phyloP scores from a whole-genome alignment of 805 yeast species.

The Saccharomyces mikatae region DNA sequence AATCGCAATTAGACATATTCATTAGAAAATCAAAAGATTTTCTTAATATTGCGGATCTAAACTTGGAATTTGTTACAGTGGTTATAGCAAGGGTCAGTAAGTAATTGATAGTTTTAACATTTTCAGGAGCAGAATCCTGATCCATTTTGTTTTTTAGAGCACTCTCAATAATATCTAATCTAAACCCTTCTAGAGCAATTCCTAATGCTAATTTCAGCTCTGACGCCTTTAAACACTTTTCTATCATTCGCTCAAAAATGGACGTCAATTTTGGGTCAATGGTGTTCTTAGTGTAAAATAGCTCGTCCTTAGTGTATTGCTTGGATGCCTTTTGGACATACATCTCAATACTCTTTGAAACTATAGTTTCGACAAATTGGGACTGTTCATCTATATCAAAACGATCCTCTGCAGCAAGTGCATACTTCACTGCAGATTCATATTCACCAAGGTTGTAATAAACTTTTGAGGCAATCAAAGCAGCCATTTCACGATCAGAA shows the following conservation, averaged over 20 bases:
- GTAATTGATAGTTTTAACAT: slow-evolving; percentile 55
- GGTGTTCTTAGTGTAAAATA: slow-evolving; percentile 12
- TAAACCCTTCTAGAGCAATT: slow-evolving; percentile 77
- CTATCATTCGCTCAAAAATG: slow-evolving; percentile 81
- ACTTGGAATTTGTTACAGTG: slow-evolving; percentile 54
- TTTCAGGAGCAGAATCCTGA: slow-evolving; percentile 36
- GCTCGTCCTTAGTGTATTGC: slow-evolving; percentile 29
- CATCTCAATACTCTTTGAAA: slow-evolving; percentile 82
- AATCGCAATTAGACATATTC: slow-evolving; percentile 59
- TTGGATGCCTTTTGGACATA: slow-evolving; percentile 61
- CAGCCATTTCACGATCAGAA: slow-evolving; percentile 74
- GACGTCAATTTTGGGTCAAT: slow-evolving; percentile 56
- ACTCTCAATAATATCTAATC: slow-evolving; percentile 68
- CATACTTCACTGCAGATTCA: slow-evolving; percentile 81
- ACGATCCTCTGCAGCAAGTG: slow-evolving; percentile 73
- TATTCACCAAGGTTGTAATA: slow-evolving; percentile 90
- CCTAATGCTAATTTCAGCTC: slow-evolving; percentile 83
- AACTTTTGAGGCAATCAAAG: slow-evolving; percentile 83
- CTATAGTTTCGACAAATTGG: slow-evolving; percentile 90
- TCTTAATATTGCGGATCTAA: slow-evolving; percentile 58
- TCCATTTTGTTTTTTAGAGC: slow-evolving; percentile 40
- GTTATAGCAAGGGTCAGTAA: slow-evolving; percentile 67
- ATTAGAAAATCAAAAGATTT: slow-evolving; percentile 55
- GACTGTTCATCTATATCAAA: slow-evolving; percentile 64
- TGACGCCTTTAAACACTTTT: slow-evolving; percentile 61